A percentile compares a stretch with the other conserved stretches of the same genome.
These are phyloP conservation scores for Chlamydomonas schloesseri DNA, from an alignment of 139 green algal species.

Conservation along the genomic window DNA sequence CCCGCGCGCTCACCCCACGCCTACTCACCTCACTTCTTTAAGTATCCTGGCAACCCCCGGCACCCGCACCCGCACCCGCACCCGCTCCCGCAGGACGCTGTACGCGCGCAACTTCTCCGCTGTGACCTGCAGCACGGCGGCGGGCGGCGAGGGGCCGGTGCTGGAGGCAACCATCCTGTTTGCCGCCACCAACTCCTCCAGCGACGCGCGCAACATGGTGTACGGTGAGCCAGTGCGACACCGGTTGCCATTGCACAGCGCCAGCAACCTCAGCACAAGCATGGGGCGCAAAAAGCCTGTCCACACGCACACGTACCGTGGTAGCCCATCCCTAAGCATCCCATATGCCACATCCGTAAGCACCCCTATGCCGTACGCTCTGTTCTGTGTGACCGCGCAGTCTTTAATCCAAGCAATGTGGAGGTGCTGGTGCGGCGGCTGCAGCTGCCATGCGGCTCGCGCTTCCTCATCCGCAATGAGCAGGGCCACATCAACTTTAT, in stretches of 20 bases:
- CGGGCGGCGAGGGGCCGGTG: neutral
- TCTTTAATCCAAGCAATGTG: neutral
- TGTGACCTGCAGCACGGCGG: neutral
- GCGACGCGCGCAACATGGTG: neutral
- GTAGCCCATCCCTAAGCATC: no score
- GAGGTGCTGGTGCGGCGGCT: neutral
- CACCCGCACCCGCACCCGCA: no score
- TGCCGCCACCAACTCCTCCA: neutral
- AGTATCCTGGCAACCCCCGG: no score
- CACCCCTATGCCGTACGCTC: no score
- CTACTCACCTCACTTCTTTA: no score
- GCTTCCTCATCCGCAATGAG: slow-evolving; percentile 6
- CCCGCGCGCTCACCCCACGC: no score
- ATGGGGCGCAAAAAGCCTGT: no score
- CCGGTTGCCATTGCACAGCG: no score
- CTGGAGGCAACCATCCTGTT: neutral
- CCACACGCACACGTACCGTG: no score
- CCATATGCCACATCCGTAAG: no score
- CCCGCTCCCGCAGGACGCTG: neutral
- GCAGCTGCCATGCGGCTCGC: neutral
- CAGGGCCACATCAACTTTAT: neutral
- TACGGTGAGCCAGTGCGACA: neutral
- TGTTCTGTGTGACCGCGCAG: no score
- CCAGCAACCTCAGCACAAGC: no score
- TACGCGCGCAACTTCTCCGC: neutral